phyloP scores from a whole-genome alignment of 208 protist species.

The Trypanosoma theileri region DNA sequence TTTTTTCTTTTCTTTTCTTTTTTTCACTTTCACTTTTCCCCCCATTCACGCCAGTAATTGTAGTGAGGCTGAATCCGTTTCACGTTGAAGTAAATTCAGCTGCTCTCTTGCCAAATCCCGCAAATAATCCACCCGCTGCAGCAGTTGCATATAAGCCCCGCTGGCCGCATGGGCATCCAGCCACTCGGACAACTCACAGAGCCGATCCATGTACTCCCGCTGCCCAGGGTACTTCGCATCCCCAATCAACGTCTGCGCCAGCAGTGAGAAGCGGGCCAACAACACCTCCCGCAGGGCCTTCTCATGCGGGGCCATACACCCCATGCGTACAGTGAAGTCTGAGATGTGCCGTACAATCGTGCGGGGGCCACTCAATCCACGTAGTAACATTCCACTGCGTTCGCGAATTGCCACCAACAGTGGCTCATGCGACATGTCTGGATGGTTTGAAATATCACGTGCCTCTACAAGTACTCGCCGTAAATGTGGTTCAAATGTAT shows the following conservation, averaged over 20 bases:
- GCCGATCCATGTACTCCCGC: slow-evolving; percentile 55
- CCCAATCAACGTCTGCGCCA: slow-evolving; percentile 57
- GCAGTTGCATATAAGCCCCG: slow-evolving; percentile 59
- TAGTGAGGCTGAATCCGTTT: neutral
- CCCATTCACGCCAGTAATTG: neutral
- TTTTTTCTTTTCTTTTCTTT: slow-evolving; percentile 12
- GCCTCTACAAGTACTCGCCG: slow-evolving; percentile 28
- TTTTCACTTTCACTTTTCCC: neutral
- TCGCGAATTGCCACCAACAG: slow-evolving; percentile 34
- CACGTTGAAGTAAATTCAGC: slow-evolving; percentile 2
- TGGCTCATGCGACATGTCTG: neutral
- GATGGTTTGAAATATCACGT: slow-evolving; percentile 14
- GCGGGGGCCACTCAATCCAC: slow-evolving; percentile 47
- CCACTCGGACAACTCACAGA: slow-evolving; percentile 82
- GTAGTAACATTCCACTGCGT: slow-evolving; percentile 25
- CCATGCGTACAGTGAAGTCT: slow-evolving; percentile 70
- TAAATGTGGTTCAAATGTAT: slow-evolving; percentile 25
- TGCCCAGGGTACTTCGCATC: slow-evolving; percentile 46
- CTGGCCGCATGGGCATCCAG: slow-evolving; percentile 80
- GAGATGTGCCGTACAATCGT: slow-evolving; percentile 69
- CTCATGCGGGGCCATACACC: slow-evolving; percentile 60
- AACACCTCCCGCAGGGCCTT: slow-evolving; percentile 63
- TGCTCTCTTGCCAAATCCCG: slow-evolving; percentile 15
- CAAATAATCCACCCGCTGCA: slow-evolving; percentile 52
- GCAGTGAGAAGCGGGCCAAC: slow-evolving; percentile 48